These are phyloP conservation scores for Byssochlamys sp. DNA, from an alignment of 2,329 filamentous ascomycete species.

Conservation along the genomic window DNA sequence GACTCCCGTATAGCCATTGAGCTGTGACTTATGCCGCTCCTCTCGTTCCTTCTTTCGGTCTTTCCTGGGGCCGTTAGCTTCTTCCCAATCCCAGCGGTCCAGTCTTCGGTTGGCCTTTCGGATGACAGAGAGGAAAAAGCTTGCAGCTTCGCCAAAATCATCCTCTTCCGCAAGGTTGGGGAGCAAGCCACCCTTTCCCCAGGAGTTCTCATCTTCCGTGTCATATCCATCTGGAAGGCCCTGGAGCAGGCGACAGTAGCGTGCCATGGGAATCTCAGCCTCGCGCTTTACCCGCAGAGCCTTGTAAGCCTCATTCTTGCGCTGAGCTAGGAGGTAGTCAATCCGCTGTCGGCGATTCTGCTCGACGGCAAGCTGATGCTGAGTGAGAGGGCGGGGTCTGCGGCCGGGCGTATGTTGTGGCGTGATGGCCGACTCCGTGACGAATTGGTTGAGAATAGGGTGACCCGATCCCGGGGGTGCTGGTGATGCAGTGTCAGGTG, in stretches of 20 bases:
- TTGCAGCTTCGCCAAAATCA: conserved; percentile 41
- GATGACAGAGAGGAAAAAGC: conserved; percentile 34
- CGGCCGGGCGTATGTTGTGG: conserved; percentile 22
- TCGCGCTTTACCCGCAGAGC: conserved; percentile 29
- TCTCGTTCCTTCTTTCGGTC: conserved; percentile 29
- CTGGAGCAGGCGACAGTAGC: conserved; percentile 33
- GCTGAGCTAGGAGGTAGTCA: conserved; percentile 38
- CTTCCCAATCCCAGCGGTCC: conserved; percentile 38
- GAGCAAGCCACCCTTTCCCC: conserved; percentile 35
- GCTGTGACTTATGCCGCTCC: conserved; percentile 26
- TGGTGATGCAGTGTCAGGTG: conserved; percentile 32
- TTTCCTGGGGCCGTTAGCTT: conserved; percentile 28
- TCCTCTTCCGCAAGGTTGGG: conserved; percentile 35
- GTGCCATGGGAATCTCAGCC: conserved; percentile 30
- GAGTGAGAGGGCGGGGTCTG: conserved; percentile 39
- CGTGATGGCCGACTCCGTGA: conserved; percentile 21
- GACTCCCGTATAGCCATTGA: conserved; percentile 13
- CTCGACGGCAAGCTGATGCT: conserved; percentile 42
- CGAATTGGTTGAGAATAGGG: conserved; percentile 34
- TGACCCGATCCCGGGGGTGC: conserved; percentile 35
- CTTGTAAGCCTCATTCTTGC: conserved; percentile 30
- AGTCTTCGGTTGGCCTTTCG: conserved; percentile 35
- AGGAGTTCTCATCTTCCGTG: conserved; percentile 37
- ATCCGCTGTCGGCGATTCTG: conserved; percentile 40
- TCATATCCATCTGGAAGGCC: conserved; percentile 37